Evolutionary conservation across 2,329 filamentous ascomycete genomes (phyloP).

Genomic region (Exophiala sp.): DNA sequence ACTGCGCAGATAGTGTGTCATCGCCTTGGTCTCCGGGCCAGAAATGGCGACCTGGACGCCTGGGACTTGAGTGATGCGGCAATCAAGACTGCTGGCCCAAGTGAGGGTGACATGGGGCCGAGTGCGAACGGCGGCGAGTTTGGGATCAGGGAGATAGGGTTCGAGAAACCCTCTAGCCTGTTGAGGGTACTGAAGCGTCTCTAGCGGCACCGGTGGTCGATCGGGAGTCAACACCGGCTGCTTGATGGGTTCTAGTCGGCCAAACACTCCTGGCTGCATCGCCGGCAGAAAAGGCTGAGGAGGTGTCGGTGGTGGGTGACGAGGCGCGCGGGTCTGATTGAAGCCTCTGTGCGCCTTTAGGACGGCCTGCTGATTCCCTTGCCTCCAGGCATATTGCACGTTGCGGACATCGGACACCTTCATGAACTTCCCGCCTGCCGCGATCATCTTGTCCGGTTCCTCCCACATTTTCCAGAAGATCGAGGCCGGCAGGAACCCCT

Average conservation of each 20-base stretch:
- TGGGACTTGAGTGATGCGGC: slow-evolving; percentile 66
- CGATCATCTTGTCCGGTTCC: slow-evolving; percentile 40
- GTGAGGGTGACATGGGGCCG: slow-evolving; percentile 68
- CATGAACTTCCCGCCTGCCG: slow-evolving; percentile 43
- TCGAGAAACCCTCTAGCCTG: slow-evolving; percentile 44
- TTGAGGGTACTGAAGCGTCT: slow-evolving; percentile 43
- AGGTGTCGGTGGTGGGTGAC: slow-evolving; percentile 17
- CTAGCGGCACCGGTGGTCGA: slow-evolving; percentile 28
- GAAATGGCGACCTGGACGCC: slow-evolving; percentile 79
- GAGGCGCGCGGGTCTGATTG: slow-evolving; percentile 18
- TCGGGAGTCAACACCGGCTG: slow-evolving; percentile 9
- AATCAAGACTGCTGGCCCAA: slow-evolving; percentile 86
- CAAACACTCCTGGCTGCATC: slow-evolving; percentile 20
- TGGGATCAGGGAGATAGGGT: slow-evolving; percentile 46
- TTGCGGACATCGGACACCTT: slow-evolving; percentile 46
- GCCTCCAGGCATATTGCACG: slow-evolving; percentile 44
- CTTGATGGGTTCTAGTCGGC: slow-evolving; percentile 19
- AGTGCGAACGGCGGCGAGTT: slow-evolving; percentile 30
- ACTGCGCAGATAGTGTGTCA: slow-evolving; percentile 86
- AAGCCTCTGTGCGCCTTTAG: slow-evolving; percentile 43
- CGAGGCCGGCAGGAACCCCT: slow-evolving; percentile 45
- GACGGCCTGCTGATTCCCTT: slow-evolving; percentile 40
- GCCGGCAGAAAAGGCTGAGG: slow-evolving; percentile 13
- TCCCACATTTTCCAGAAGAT: slow-evolving; percentile 46
- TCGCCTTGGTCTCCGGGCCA: slow-evolving; percentile 74